Conservation (phyloP, 2,329 filamentous ascomycete genomes). For the Stagonosporopsis rhizophila region DNA sequence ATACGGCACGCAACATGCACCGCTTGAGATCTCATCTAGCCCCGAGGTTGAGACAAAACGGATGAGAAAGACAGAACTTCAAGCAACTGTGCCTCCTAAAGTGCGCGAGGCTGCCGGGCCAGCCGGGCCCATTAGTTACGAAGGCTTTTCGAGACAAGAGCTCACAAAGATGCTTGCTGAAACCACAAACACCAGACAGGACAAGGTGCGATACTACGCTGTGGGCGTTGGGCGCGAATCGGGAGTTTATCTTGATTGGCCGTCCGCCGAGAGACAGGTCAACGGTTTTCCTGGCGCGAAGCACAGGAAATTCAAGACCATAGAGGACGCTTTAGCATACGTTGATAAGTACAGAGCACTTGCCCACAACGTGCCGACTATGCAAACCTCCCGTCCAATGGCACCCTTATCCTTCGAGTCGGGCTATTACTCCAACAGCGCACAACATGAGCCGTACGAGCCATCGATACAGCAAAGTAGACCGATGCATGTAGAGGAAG, state of each 20-base stretch:
- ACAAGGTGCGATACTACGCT: slow-evolving; percentile 63
- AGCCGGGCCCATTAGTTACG: neutral
- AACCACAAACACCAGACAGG: slow-evolving; percentile 52
- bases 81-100: slow-evolving; percentile 62
- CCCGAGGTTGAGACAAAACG: slow-evolving; percentile 17
- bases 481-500: no score
- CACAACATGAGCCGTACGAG: neutral
- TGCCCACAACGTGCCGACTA: neutral
- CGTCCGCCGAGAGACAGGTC: slow-evolving; percentile 73
- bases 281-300: slow-evolving; percentile 72
- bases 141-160: slow-evolving; percentile 3
- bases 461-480: neutral
- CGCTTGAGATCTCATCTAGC: slow-evolving; percentile 15
- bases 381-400: neutral
- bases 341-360: slow-evolving; percentile 54
- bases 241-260: slow-evolving; percentile 71
- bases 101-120: neutral
- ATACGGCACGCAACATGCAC: slow-evolving; percentile 1
- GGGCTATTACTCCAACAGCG: neutral
- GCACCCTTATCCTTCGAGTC: neutral
- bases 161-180: slow-evolving; percentile 73
- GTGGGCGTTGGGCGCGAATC: slow-evolving; percentile 64
- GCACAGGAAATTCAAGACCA: slow-evolving; percentile 56
- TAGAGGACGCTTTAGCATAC: slow-evolving; percentile 78
- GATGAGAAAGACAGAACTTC: slow-evolving; percentile 32